Conservation (phyloP, 257 asterid species). For the Thymus mandschuricus region DNA sequence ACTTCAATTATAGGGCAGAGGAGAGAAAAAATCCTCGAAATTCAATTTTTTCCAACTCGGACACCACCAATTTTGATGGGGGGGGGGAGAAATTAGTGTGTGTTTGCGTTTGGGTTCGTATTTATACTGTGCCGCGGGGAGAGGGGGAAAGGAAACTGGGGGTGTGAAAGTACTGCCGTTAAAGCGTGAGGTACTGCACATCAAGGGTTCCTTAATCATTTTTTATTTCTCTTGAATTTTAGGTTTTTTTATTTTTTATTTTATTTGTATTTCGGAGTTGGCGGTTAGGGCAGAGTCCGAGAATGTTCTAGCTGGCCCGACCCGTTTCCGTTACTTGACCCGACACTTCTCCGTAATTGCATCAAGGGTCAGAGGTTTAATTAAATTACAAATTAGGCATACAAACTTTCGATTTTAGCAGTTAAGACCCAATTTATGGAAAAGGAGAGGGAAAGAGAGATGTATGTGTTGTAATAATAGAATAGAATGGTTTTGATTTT, state of each 20-base stretch:
- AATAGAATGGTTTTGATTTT: too few species aligned
- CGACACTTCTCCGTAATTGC: too few species aligned
- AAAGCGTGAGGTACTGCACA: conserved; percentile 43
- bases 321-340: not conserved
- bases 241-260: not conserved
- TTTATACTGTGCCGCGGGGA: conserved; percentile 37
- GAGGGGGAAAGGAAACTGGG: conserved; percentile 20
- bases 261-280: not conserved
- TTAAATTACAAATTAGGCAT: too few species aligned
- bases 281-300: conserved; percentile 22
- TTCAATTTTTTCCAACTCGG: conserved; percentile 11
- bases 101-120: conserved; percentile 18
- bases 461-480: too few species aligned
- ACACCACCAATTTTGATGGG: conserved; percentile 15
- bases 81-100: conserved; percentile 29
- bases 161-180: conserved; percentile 31
- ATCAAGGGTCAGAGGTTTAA: too few species aligned
- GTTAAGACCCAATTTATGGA: too few species aligned
- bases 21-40: not conserved
- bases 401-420: too few species aligned
- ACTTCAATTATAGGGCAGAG: conserved; percentile 10
- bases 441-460: too few species aligned
- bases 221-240: not conserved
- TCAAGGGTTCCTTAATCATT: conserved; percentile 37
- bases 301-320: conserved; percentile 23